Conservation (phyloP, 805 yeast genomes). For the Tetrapisispora fleetii region DNA sequence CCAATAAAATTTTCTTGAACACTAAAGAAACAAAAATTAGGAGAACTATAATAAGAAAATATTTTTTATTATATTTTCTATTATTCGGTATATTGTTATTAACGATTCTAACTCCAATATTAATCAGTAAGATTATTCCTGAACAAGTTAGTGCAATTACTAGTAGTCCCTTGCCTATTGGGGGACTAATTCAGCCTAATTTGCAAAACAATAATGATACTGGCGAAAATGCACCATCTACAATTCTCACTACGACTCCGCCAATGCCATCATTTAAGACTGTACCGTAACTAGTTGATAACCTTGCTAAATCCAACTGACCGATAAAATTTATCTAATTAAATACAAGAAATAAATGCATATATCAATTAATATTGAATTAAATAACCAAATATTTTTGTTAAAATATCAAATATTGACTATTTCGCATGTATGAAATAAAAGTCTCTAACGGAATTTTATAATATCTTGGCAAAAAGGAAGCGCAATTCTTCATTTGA, state of each 20-base stretch:
- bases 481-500: too few relatives aligned
- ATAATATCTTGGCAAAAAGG: too few relatives aligned
- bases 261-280: constrained; percentile 27
- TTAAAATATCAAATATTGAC: too few relatives aligned
- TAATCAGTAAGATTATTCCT: constrained; percentile 28
- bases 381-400: too few relatives aligned
- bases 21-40: constrained; percentile 33
- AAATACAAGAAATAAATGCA: neutral
- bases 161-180: constrained; percentile 12
- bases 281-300: constrained; percentile 14
- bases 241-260: constrained; percentile 33
- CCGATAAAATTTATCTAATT: too few relatives aligned
- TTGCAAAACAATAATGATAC: constrained; percentile 58
- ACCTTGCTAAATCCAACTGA: neutral
- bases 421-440: too few relatives aligned
- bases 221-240: constrained; percentile 44
- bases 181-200: constrained; percentile 50
- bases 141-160: constrained; percentile 14
- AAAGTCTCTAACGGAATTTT: too few relatives aligned
- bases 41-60: constrained; percentile 34
- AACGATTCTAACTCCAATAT: constrained; percentile 40
- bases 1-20: constrained; percentile 30
- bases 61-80: constrained; percentile 37
- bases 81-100: constrained; percentile 33
- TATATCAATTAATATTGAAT: too few relatives aligned